Base-by-base conservation (phyloP, 345 rosid species). In the Viola odorata region DNA sequence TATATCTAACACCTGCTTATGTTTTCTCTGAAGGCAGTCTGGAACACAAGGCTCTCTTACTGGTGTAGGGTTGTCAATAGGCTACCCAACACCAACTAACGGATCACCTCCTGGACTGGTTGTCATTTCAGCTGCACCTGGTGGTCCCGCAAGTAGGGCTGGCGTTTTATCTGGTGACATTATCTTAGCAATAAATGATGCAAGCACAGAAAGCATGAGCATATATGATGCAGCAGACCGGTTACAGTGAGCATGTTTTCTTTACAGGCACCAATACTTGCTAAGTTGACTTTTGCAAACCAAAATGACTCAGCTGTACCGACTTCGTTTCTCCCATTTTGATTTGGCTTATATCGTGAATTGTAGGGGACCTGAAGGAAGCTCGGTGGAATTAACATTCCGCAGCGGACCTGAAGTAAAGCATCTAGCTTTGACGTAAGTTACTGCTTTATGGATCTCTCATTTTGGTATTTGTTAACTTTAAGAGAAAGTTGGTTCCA, bases 31-130 rank as follows among this genome's bases (percentile, higher is more conserved):
- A 92, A 89, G 96, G 87, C 81, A 92, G 98, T 92, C 96, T 45
- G 98, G 98, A 74, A 89, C 96, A 72, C 85, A 82, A 85, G 95
- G 96, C 53, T 84, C 98, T 68, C 82, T 92, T 51, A 87, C 96
- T 0, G 98, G 98, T 69, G 96, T 92, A 14, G 98, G 98, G 56
- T 71, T 92, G 44, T 89, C 98, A 9, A 92, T 92, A 67, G 96
- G 98, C 58, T 89, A 89, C 77, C 96, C 94, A 4, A 60, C 78
- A 57, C 77, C 57, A 38, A 78, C 81, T 49, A 80, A 79, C 60
- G 85, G 73, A 55, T 67, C 91, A 60, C 61, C 78, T 38, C 65
- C 73, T 52, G 98, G 98, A 62, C 91, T 89, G 37, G 61, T 89
- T 66, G 91, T 92, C 60, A 83, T 92, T 70, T 89, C 98, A 58